Evolutionary conservation across 768 basidiomycete species (phyloP).

Genomic region (Termitomyces eurrhizus): DNA sequence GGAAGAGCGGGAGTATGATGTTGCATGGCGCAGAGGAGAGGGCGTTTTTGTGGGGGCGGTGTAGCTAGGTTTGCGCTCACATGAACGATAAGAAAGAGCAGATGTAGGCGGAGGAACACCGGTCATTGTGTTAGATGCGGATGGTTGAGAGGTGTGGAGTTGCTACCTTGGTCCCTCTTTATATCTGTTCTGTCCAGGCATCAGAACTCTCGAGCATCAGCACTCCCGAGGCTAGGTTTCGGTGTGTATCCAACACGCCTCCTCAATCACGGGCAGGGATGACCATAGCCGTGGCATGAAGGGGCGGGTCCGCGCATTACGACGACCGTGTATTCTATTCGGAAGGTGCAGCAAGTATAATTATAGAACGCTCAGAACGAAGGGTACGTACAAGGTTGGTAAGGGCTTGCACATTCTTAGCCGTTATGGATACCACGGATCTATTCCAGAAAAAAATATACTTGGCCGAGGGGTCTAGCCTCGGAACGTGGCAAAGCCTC

Average conservation of each 20-base stretch:
- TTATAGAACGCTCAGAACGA: conserved; percentile 13
- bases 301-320: conserved; percentile 15
- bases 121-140: background rate
- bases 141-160: background rate
- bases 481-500: conserved; percentile 8
- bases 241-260: conserved; percentile 12
- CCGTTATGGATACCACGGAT: conserved; percentile 7
- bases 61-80: conserved; percentile 8
- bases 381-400: conserved; percentile 11
- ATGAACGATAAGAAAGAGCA: background rate
- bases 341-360: conserved; percentile 11
- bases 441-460: conserved; percentile 12
- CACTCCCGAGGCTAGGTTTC: conserved; percentile 9
- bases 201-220: conserved; percentile 9
- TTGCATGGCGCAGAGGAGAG: conserved; percentile 14
- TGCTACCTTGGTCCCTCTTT: conserved; percentile 1
- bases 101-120: background rate
- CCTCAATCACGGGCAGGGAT: conserved; percentile 13
- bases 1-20: conserved; percentile 9
- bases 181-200: conserved; percentile 10
- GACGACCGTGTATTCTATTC: conserved; percentile 11
- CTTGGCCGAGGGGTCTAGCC: conserved; percentile 8
- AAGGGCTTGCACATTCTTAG: conserved; percentile 1
- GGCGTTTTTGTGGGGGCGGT: conserved; percentile 11
- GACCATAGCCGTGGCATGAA: conserved; percentile 12